phyloP scores from a whole-genome alignment of 176 grass and related monocot genomes.

The Cenchrus americanus region DNA sequence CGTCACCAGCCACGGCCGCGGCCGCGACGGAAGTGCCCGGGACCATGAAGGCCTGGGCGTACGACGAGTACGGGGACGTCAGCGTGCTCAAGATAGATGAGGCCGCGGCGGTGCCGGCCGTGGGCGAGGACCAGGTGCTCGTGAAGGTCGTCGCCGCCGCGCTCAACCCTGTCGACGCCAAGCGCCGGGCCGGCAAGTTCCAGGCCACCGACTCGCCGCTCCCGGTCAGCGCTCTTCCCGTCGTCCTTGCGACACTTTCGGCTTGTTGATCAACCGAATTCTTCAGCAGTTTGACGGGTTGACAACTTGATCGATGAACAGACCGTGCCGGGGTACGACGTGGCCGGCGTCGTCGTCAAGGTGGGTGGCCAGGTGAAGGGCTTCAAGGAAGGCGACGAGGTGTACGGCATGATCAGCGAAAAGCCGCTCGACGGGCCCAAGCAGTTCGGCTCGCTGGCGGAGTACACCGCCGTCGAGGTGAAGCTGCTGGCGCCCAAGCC shows the following conservation, averaged over 20 bases:
- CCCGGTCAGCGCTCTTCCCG: conserved; percentile 15
- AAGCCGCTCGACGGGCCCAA: conserved; percentile 81
- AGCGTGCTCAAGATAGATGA: conserved; percentile 63
- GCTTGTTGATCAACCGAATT: too few relatives aligned
- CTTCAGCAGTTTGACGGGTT: too few relatives aligned
- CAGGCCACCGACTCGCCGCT: conserved; percentile 85
- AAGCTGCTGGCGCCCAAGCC: conserved; percentile 82
- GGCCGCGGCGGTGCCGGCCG: conserved; percentile 53
- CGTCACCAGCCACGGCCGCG: neutral
- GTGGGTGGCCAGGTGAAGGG: conserved; percentile 66
- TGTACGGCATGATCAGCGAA: conserved; percentile 93
- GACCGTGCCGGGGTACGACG: conserved; percentile 95
- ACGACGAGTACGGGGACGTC: conserved; percentile 82
- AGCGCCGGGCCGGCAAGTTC: conserved; percentile 87
- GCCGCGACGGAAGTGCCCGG: conserved; percentile 38
- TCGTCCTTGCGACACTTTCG: too few relatives aligned
- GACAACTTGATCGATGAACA: conserved; percentile 2
- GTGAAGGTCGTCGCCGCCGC: conserved; percentile 75
- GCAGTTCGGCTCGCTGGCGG: conserved; percentile 83
- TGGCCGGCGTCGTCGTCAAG: conserved; percentile 81
- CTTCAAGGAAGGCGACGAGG: conserved; percentile 84
- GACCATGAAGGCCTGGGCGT: conserved; percentile 84
- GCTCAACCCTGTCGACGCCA: conserved; percentile 87
- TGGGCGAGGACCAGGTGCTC: conserved; percentile 80
- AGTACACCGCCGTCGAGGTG: conserved; percentile 90